Conservation (phyloP, 1,284 basidiomycete genomes). For the Irpex rosettiformis region DNA sequence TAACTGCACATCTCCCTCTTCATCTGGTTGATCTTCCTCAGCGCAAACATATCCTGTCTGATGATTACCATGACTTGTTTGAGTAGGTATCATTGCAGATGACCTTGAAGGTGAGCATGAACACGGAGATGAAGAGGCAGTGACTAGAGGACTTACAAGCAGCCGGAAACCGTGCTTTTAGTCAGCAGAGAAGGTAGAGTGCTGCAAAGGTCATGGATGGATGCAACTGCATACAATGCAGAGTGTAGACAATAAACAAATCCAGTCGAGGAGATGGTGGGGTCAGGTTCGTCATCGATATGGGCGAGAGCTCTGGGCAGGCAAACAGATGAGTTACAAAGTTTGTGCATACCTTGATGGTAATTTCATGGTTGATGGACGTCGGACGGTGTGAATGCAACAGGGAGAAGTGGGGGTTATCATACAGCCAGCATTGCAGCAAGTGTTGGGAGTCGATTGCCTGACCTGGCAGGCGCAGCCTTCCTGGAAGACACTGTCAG, state of each 20-base stretch:
- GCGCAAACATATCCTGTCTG: slow-evolving; percentile 85
- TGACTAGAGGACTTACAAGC: slow-evolving; percentile 91
- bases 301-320: slow-evolving; percentile 55
- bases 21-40: slow-evolving; percentile 95
- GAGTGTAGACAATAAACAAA: slow-evolving; percentile 84
- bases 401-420: too few species aligned
- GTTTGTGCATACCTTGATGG: slow-evolving; percentile 58
- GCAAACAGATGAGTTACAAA: slow-evolving; percentile 82
- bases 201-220: slow-evolving; percentile 82
- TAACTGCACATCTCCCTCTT: slow-evolving; percentile 93
- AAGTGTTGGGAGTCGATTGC: too few species aligned
- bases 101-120: slow-evolving; percentile 91
- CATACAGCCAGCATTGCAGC: too few species aligned
- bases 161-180: slow-evolving; percentile 90
- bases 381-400: too few species aligned
- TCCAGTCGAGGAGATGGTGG: slow-evolving; percentile 59
- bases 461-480: too few species aligned
- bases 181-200: slow-evolving; percentile 78
- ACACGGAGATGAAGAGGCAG: slow-evolving; percentile 87
- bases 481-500: too few species aligned
- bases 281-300: slow-evolving; percentile 33
- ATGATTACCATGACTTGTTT: slow-evolving; percentile 96
- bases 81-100: slow-evolving; percentile 96
- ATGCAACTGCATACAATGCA: slow-evolving; percentile 86
- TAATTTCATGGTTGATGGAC: slow-evolving; percentile 70